Percentiles rank a stretch among this genome's conserved stretches.
These are phyloP conservation scores for Triticum turgidum DNA, from an alignment of 176 grass and related monocot genomes.

Conservation along the genomic window DNA sequence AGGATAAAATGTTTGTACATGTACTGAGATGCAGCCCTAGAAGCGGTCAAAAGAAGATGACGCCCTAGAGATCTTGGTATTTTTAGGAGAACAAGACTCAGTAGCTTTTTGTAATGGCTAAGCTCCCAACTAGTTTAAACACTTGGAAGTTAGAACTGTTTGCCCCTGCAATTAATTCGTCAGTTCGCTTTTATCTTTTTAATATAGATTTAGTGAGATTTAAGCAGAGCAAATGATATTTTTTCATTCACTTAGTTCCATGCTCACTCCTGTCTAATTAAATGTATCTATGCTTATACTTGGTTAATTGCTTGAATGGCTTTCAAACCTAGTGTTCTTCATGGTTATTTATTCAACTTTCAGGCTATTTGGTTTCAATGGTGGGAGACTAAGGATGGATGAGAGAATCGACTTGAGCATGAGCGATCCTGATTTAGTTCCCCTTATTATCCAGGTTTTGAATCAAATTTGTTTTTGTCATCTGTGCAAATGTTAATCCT, in stretches of 20 bases:
- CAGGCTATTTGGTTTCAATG: slow-evolving; percentile 94
- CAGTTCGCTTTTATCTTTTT: neutral
- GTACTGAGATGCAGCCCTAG: neutral
- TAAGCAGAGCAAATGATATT: neutral
- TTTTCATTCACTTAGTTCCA: neutral
- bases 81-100: neutral
- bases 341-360: slow-evolving; percentile 24
- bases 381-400: slow-evolving; percentile 90
- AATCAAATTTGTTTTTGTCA: neutral
- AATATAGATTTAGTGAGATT: slow-evolving; percentile 1
- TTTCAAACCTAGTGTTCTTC: slow-evolving; percentile 12
- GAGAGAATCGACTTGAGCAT: slow-evolving; percentile 96
- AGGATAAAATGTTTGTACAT: neutral
- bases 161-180: neutral
- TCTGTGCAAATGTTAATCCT: slow-evolving; percentile 3
- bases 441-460: slow-evolving; percentile 90
- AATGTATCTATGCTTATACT: neutral
- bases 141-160: neutral
- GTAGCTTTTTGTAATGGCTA: neutral
- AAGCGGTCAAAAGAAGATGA: neutral
- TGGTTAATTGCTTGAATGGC: neutral
- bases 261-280: neutral
- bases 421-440: slow-evolving; percentile 99
- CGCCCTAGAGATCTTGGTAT: neutral
- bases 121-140: neutral